Evolutionary conservation across 768 basidiomycete genomes (phyloP).

Genomic region (Lentinula boryana): DNA sequence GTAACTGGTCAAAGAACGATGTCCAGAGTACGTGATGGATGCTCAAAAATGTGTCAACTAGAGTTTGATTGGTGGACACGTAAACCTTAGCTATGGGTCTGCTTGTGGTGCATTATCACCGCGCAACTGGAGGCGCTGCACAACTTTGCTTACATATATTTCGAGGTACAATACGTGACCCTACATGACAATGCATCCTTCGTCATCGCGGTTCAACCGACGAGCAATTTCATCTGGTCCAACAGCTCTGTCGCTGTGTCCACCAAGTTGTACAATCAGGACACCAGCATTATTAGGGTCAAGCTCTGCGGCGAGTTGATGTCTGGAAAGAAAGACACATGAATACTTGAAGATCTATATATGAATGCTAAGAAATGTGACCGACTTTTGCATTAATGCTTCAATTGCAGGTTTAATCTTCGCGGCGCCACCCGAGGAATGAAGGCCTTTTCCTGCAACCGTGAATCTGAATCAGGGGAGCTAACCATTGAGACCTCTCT

Average conservation of each 20-base stretch:
- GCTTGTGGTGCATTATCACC: too few species aligned
- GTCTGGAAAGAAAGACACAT: conserved; percentile 32
- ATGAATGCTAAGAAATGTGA: not conserved
- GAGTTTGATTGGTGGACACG: too few species aligned
- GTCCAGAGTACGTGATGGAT: too few species aligned
- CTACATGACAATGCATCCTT: conserved; percentile 70
- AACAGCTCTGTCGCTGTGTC: conserved; percentile 33
- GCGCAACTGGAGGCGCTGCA: too few species aligned
- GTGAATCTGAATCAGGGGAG: not conserved
- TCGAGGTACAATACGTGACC: too few species aligned
- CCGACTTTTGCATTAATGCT: conserved; percentile 76
- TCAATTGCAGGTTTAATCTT: conserved; percentile 93
- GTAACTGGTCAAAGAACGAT: too few species aligned
- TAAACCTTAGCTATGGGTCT: too few species aligned
- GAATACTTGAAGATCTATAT: not conserved
- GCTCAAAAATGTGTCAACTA: too few species aligned
- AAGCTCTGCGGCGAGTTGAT: conserved; percentile 63
- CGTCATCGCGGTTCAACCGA: conserved; percentile 44
- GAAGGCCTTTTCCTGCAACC: conserved; percentile 73
- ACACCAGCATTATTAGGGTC: conserved; percentile 85
- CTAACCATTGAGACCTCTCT: not conserved
- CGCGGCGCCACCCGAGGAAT: conserved; percentile 67
- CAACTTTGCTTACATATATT: too few species aligned
- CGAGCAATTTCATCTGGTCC: conserved; percentile 54
- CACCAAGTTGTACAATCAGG: conserved; percentile 65